A percentile compares a stretch with the other conserved stretches of the same genome.
phyloP scores from a whole-genome alignment of 345 rosid genomes.

The Syzygium aqueum region DNA sequence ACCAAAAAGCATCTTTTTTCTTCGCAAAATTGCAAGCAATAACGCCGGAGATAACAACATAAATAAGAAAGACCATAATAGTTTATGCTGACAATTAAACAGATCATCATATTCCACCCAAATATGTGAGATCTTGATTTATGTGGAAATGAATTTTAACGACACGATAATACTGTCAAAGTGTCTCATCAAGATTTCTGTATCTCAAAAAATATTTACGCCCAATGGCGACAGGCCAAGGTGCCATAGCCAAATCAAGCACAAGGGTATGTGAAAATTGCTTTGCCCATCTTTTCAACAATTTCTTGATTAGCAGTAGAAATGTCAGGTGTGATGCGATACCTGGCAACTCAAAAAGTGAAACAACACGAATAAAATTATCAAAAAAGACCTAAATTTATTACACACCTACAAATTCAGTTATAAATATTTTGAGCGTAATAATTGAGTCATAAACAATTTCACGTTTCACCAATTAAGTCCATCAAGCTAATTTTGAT shows the following conservation, averaged over 20 bases:
- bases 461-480: too few relatives aligned
- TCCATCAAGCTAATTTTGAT: too few relatives aligned
- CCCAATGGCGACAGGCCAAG: not conserved
- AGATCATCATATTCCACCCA: not conserved
- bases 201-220: not conserved
- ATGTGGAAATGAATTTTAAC: not conserved
- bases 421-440: too few relatives aligned
- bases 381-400: too few relatives aligned
- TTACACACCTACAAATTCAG: too few relatives aligned
- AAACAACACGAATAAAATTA: not conserved
- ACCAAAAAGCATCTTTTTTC: not conserved
- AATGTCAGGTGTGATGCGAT: not conserved
- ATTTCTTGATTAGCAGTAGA: not conserved
- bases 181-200: not conserved
- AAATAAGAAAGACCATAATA: not conserved
- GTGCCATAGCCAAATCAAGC: not conserved
- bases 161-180: not conserved
- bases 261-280: not conserved
- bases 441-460: too few relatives aligned
- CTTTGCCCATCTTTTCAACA: not conserved
- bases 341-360: not conserved
- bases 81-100: not conserved
- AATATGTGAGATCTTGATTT: not conserved
- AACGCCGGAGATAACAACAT: not conserved
- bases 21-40: not conserved